Base-by-base conservation (phyloP, 129 eudicot genomes). In the Daucus carota region DNA sequence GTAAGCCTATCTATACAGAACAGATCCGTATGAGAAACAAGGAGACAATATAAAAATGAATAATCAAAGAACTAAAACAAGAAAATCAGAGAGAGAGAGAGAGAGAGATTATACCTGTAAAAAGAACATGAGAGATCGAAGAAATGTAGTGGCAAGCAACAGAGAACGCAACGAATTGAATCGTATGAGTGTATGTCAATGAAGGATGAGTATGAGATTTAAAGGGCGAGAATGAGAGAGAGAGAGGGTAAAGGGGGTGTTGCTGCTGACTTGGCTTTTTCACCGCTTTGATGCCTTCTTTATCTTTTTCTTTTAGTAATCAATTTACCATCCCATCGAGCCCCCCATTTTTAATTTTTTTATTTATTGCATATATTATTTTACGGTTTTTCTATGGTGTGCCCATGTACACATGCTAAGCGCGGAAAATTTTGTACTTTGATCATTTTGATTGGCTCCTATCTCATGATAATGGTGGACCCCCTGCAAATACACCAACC, bases 211-310 rank as follows among this genome's bases (percentile, higher is more conserved):
- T 15, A 22, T 15, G 20, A 6, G 2, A 3, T n/a, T n/a, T n/a
- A n/a, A 22, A 16, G 54, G 16, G 16, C 4, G 54, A 47, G 54
- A 47, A 22, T 15, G 20, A 6, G 2, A 3, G 48, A 6, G 28
- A n/a, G 31, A 24, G 65, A 54, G 63, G n/a, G 62, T 6, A 6
- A 22, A 2, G 28, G 60, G n/a, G 26, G 65, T 26, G 14, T 14
- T 57, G 31, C 31, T 57, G 65, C 31, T 57, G 65, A 57, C 65
- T 57, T n/a, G 65, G 65, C 65, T 57, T 57, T 57, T 57, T 57
- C 65, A 57, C 65, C 65, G 65, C 65, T 57, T n/a, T 57, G 65
- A 57, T 57, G 31, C 65, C 32, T 57, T 57, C 32, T 57, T 57
- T 57, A 57, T 57, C 65, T 6, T 24, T 24, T 57, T 57, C 22